phyloP scores from a whole-genome alignment of 768 basidiomycete species.

The Mycena indigotica region DNA sequence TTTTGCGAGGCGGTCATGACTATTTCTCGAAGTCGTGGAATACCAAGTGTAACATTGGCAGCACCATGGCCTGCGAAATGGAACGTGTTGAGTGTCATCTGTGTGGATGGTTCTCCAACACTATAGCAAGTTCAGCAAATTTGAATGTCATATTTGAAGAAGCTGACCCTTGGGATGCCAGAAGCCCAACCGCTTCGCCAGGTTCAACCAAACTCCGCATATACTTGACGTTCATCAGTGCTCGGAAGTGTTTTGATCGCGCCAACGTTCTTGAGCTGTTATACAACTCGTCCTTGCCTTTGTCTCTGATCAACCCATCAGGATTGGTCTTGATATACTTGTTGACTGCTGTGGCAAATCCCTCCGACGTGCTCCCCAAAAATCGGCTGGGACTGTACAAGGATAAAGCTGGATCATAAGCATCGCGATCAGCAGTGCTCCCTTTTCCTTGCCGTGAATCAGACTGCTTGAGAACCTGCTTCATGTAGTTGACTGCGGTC shows the following conservation, averaged over 20 bases:
- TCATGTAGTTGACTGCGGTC: constrained; percentile 79
- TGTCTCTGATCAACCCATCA: constrained; percentile 43
- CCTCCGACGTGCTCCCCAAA: constrained; percentile 91
- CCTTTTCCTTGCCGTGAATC: constrained; percentile 43
- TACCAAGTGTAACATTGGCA: constrained; percentile 98
- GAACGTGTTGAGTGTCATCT: constrained; percentile 99
- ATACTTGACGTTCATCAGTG: constrained; percentile 90
- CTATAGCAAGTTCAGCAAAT: constrained; percentile 43
- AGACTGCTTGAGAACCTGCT: constrained; percentile 82
- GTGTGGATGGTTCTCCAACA: constrained; percentile 97
- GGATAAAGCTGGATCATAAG: constrained; percentile 72
- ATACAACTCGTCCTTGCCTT: constrained; percentile 37
- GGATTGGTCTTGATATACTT: constrained; percentile 81
- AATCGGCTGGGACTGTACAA: constrained; percentile 76
- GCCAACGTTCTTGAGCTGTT: constrained; percentile 51
- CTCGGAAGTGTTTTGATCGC: constrained; percentile 63
- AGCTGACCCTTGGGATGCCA: constrained; percentile 93
- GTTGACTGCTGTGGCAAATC: constrained; percentile 79
- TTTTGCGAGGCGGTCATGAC: constrained; percentile 98
- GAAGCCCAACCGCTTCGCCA: constrained; percentile 95
- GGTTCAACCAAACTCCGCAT: constrained; percentile 93
- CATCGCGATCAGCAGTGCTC: constrained; percentile 53
- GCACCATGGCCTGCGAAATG: constrained; percentile 99
- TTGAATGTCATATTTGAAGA: background rate
- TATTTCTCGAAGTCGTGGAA: constrained; percentile 96